Percentiles rank a stretch among this genome's conserved stretches.
phyloP scores from a whole-genome alignment of 176 grass and related monocot species.

The Guadua angustifolia region DNA sequence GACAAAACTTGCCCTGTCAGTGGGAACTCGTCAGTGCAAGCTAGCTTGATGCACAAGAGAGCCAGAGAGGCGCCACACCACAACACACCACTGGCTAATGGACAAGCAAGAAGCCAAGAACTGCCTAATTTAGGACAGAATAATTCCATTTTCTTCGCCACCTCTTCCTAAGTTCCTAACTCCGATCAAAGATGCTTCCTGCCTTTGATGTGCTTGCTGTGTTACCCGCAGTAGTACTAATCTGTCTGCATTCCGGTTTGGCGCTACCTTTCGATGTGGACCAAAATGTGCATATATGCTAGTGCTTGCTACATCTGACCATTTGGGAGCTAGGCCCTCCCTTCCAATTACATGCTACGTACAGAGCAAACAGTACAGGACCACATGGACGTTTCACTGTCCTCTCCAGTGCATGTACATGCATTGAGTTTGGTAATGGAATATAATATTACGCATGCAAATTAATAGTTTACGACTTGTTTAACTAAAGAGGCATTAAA shows the following conservation, averaged over 20 bases:
- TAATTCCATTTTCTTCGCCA: constrained; percentile 15
- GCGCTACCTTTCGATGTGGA: background rate
- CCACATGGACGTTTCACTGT: background rate
- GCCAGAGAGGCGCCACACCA: background rate
- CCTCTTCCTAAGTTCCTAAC: background rate
- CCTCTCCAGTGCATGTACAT: background rate
- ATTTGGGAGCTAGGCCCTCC: background rate
- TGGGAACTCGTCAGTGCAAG: background rate
- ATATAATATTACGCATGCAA: background rate
- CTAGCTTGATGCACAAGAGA: constrained; percentile 3
- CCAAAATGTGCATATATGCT: background rate
- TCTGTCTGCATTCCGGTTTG: constrained; percentile 1
- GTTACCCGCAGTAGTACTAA: background rate
- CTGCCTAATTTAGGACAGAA: constrained; percentile 30
- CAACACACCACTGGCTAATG: background rate
- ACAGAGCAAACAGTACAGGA: background rate
- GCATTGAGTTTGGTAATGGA: background rate
- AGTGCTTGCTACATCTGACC: background rate
- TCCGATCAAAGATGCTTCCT: constrained; percentile 32
- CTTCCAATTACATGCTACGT: background rate
- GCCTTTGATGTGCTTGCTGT: constrained; percentile 2
- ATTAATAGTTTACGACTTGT: background rate
- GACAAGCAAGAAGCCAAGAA: constrained; percentile 37
- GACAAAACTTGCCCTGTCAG: background rate
- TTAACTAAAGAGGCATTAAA: background rate